These are phyloP conservation scores for Fragaria vesca DNA, from an alignment of 306 rosid species.

Conservation along the genomic window DNA sequence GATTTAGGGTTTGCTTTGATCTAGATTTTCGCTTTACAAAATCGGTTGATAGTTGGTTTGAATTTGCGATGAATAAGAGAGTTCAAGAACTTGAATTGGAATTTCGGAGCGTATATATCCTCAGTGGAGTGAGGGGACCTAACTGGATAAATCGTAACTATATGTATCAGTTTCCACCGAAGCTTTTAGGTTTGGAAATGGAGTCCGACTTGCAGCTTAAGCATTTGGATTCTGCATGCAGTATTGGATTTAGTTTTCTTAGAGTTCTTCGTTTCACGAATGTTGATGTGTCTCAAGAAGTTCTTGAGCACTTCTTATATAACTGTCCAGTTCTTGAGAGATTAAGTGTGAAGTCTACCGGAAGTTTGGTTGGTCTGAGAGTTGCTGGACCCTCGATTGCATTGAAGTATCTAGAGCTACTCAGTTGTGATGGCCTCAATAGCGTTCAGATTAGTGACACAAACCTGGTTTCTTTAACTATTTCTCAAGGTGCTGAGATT, in stretches of 20 bases:
- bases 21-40: background rate
- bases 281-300: background rate
- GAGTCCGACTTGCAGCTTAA: background rate
- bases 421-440: background rate
- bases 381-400: background rate
- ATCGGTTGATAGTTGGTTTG: background rate
- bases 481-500: background rate
- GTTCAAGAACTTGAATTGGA: background rate
- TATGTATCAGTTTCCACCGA: background rate
- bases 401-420: background rate
- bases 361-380: background rate
- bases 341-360: background rate
- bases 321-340: background rate
- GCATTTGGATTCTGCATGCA: background rate
- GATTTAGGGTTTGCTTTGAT: background rate
- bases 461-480: background rate
- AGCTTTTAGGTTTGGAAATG: background rate
- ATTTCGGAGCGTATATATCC: background rate
- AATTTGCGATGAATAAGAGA: background rate
- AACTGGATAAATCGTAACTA: background rate
- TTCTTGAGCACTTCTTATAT: background rate
- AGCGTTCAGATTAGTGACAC: background rate
- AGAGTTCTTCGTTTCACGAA: background rate
- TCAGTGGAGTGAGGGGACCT: too few relatives aligned
- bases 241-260: background rate